phyloP scores from a whole-genome alignment of 2,329 filamentous ascomycete genomes.

The Dactylonectria estremocensis region DNA sequence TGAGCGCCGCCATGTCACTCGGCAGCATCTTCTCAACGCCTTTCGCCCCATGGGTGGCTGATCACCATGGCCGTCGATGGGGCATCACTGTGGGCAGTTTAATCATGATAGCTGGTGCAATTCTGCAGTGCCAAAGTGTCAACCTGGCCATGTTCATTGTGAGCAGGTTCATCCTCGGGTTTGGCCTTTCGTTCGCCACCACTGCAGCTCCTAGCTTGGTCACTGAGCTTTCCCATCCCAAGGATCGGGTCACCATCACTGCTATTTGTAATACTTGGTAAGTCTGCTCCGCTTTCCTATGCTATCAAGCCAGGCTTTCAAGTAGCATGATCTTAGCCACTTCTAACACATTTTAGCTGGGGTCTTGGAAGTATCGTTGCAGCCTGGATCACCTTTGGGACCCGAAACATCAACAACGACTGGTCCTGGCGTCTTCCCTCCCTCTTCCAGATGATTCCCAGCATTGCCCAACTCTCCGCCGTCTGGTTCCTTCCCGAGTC shows the following conservation, averaged over 20 bases:
- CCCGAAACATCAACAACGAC: conserved; percentile 56
- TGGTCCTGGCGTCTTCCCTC: conserved; percentile 57
- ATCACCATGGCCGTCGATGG: neutral
- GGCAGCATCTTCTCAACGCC: neutral
- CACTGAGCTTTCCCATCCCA: conserved; percentile 68
- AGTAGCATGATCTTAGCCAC: too few relatives aligned
- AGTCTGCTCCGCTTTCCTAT: too few relatives aligned
- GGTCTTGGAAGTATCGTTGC: conserved; percentile 62
- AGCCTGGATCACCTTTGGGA: conserved; percentile 62
- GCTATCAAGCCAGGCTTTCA: too few relatives aligned
- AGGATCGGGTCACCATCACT: conserved; percentile 66
- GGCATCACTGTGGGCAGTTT: neutral
- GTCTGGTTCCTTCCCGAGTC: conserved; percentile 73
- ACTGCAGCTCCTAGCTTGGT: conserved; percentile 66
- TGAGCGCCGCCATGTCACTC: neutral
- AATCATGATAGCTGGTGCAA: neutral
- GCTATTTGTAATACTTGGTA: conserved; percentile 66
- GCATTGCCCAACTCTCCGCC: conserved; percentile 21
- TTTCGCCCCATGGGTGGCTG: neutral
- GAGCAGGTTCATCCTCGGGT: conserved; percentile 60
- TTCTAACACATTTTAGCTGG: too few relatives aligned
- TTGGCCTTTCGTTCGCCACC: conserved; percentile 67
- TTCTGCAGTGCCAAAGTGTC: neutral
- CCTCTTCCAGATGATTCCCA: conserved; percentile 43
- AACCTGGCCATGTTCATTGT: neutral